Conservation (phyloP, 2,329 filamentous ascomycete species). For the Trichoderma arundinaceum region DNA sequence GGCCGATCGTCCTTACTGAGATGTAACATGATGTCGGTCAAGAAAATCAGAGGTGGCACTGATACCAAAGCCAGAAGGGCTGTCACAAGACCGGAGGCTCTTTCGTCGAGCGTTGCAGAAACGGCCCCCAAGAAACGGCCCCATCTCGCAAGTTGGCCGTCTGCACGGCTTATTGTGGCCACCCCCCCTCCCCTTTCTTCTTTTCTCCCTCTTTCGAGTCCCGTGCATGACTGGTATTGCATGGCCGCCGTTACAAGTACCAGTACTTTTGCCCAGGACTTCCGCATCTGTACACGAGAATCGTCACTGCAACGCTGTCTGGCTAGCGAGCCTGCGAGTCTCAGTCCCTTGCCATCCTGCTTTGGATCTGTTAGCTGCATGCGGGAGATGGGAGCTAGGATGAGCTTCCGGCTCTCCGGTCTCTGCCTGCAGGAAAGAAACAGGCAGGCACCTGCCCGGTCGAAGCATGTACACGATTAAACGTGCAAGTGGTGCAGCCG, state of each 20-base stretch:
- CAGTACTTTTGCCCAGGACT: neutral
- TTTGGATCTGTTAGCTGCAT: slow-evolving; percentile 24
- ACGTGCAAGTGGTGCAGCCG: slow-evolving; percentile 5
- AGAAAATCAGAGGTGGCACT: neutral
- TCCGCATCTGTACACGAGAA: slow-evolving; percentile 4
- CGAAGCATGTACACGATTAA: slow-evolving; percentile 20
- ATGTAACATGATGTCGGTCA: slow-evolving; percentile 22
- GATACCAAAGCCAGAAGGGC: slow-evolving; percentile 1
- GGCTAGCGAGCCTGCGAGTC: slow-evolving; percentile 11
- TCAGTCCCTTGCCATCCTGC: neutral
- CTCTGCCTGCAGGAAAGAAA: slow-evolving; percentile 15
- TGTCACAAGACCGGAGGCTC: slow-evolving; percentile 15
- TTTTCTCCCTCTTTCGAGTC: neutral
- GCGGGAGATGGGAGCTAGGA: slow-evolving; percentile 29
- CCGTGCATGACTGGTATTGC: neutral
- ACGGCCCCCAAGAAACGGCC: slow-evolving; percentile 18
- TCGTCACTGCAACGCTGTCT: slow-evolving; percentile 6
- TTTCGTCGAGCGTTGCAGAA: slow-evolving; percentile 12
- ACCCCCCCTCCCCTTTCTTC: neutral
- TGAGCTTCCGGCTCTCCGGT: slow-evolving; percentile 27
- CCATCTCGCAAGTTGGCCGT: slow-evolving; percentile 13
- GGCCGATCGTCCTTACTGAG: slow-evolving; percentile 11
- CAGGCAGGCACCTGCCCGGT: neutral
- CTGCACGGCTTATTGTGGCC: slow-evolving; percentile 2
- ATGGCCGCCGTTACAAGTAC: neutral